Evolutionary conservation across 805 yeast genomes (phyloP), one percentile per base, ranked within the genome.

Genomic region (Hanseniaspora pseudoguilliermondii): DNA sequence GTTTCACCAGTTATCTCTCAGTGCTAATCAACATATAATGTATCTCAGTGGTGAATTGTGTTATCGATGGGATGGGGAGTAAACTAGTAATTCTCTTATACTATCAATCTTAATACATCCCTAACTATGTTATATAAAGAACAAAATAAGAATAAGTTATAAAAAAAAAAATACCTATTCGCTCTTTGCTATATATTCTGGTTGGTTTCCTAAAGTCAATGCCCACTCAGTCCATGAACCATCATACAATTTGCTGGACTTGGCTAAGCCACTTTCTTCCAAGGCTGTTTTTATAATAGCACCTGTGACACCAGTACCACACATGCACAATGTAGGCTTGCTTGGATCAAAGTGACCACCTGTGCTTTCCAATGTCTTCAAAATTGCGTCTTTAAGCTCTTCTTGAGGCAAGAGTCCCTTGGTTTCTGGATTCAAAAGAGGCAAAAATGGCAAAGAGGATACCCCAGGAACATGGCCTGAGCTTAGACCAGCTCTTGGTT

Each of bases 291-390:
- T 84, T 47, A 91, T 75, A 42, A 93, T 81, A 60, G 91, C 87
- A 0, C 97, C 97, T 11, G 97, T 83, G 49, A 93, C 97, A 47
- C 97, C 98, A 0, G 97, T 84, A 32, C 97, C 98, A 66, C 98
- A 93, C 86, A 86, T 81, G 41, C 84, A 85, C 50, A 93, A 80
- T 20, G 86, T 80, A 13, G 87, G 90, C 63, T 84, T 83, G 18
- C 73, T 68, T 4, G 66, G 64, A 57, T 72, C 72, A 55, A 46
- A 55, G 1, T 10, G 9, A 9, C 38, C 43, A 1, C 57, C 69
- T 53, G 57, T 62, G 3, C 71, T 70, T 9, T 73, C 64, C 60
- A 89, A 76, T 11, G 80, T 66, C 16, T 69, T 64, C 7, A 65
- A 57, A 40, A 91, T 64, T 46, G 77, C 79, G 11, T 67, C 71